Conservation (phyloP, 2,329 filamentous ascomycete genomes). For the Penicillium sp. region DNA sequence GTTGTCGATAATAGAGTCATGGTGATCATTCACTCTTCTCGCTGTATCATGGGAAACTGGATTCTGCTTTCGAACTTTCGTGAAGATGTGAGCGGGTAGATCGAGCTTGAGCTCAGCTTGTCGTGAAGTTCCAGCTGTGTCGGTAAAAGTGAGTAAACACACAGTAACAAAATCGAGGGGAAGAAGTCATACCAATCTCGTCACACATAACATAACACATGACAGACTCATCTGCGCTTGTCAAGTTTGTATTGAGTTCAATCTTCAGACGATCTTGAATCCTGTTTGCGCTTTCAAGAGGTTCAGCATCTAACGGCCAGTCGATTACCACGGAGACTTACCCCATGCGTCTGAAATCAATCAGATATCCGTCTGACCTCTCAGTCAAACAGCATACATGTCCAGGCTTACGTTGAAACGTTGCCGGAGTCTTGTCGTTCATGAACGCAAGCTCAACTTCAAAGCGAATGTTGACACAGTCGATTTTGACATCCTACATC, state of each 20-base stretch:
- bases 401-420: conserved; percentile 66
- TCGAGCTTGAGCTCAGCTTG: conserved; percentile 55
- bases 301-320: conserved; percentile 17
- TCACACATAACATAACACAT: conserved; percentile 78
- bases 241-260: conserved; percentile 60
- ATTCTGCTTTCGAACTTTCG: conserved; percentile 7
- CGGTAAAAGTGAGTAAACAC: conserved; percentile 12
- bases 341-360: conserved; percentile 68
- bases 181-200: conserved; percentile 63
- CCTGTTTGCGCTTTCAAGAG: conserved; percentile 58
- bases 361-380: conserved; percentile 66
- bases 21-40: background rate
- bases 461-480: conserved; percentile 60
- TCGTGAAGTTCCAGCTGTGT: conserved; percentile 58
- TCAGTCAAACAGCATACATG: conserved; percentile 75
- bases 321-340: conserved; percentile 30
- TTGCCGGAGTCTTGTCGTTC: conserved; percentile 63
- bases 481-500: conserved; percentile 34
- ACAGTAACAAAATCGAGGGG: background rate
- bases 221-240: conserved; percentile 58
- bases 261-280: conserved; percentile 65
- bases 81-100: conserved; percentile 51
- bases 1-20: no score
- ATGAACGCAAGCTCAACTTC: conserved; percentile 69
- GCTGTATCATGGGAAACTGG: background rate